Base-by-base conservation (phyloP, 2,329 filamentous ascomycete genomes). In the Tolypocladium guangdongense region DNA sequence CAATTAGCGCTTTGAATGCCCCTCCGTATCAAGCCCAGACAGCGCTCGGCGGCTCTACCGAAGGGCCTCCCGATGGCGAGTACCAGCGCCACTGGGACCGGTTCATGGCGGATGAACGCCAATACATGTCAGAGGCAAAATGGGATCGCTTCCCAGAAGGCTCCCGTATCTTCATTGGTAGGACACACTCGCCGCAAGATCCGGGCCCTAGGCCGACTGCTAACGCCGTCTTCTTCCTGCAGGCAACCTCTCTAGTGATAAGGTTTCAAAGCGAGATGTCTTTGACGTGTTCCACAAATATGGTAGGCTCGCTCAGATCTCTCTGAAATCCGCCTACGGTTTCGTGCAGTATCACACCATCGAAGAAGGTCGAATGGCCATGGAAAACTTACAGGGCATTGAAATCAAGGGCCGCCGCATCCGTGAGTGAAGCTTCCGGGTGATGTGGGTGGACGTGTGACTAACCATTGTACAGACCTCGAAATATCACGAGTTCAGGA, bases 271-370 rank as follows among this genome's bases (percentile, higher is more conserved):
- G 71, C 83, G 87, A 59, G 91, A 97, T 69, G 83, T 97, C 10
- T 97, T 96, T 70, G 87, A 95, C 65, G 78, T 92, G 20, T 97
- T 99, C 66, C 84, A 90, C 64, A 80, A 78, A 54, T 91, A 90
- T 66, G 93, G 93, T 52, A 86, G 85, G 56, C 76, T 99, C 48
- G 92, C 91, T 2, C 93, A 99, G 67, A 93, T 97, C 56, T 95
- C 90, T 1, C 89, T 97, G 62, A 97, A 97, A 69, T 90, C 93
- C 59, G 91, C 91, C 1, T 97, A 96, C 69, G 93, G 93, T 1
- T 99, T 97, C 66, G 90, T 97, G 37, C 93, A 97, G 66, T 99
- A 95, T 60, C 79, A 96, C 59, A 85, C 89, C 33, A 74, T 84
- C 4, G 76, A 80, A 2, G 86, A 92, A 63, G 95, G 90, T 58